Evolutionary conservation across 2,329 filamentous ascomycete genomes (phyloP), one percentile per base, ranked within the genome.

Genomic region (Didymella pinodella): DNA sequence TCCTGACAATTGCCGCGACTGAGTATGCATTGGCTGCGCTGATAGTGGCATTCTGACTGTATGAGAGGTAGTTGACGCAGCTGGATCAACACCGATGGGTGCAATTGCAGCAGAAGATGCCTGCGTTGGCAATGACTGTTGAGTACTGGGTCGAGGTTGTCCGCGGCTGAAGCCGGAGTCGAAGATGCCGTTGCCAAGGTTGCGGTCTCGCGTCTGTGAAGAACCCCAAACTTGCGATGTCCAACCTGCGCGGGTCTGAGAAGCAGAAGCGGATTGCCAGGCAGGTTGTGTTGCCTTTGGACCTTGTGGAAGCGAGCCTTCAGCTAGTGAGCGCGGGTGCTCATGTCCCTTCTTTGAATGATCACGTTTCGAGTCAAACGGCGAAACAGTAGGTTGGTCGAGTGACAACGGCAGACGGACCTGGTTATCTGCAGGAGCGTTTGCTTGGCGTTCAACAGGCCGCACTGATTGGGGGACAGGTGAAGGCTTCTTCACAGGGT

Each of bases 121-220:
- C 47, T 73, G 71, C 10, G 65, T 49, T 48, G 71, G 63, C 57
- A 74, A 66, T 10, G 53, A 67, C 54, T 67, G 68, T 47, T 72
- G 69, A 8, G 67, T 29, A 38, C 64, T 54, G 25, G 72, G 75
- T 48, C 81, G 74, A 51, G 80, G 79, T 12, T 84, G 77, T 18
- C 82, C 73, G 44, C 81, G 80, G 28, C 82, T 83, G 50, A 89
- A 81, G 65, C 87, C 86, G 12, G 86, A 82, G 56, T 85, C 87
- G 69, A 93, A 93, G 0, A 90, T 92, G 43, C 90, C 90, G 73
- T 93, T 93, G 3, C 90, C 90, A 20, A 93, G 86, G 11, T 86
- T 88, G 53, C 88, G 84, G 65, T 91, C 88, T 66, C 85, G 88
- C 54, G 86, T 59, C 58, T 72, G 86, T n/a, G 88, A 88, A 43